Conservation (phyloP, 2,329 filamentous ascomycete species). For the Chalara sp. region DNA sequence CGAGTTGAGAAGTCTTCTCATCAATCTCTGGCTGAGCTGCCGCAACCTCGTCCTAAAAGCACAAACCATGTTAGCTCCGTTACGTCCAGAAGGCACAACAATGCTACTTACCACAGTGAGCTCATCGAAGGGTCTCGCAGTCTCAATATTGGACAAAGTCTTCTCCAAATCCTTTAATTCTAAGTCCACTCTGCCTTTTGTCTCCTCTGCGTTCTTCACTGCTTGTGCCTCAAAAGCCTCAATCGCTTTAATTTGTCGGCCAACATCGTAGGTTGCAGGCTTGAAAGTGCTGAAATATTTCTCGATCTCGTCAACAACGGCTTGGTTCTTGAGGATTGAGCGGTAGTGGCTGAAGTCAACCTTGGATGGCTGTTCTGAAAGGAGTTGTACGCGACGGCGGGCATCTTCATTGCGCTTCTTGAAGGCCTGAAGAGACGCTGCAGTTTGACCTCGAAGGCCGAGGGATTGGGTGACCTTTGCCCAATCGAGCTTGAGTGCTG, state of each 20-base stretch:
- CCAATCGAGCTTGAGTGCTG: constrained; percentile 99
- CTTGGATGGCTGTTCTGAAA: constrained; percentile 75
- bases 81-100: neutral
- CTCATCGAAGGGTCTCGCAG: constrained; percentile 90
- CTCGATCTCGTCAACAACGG: constrained; percentile 94
- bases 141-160: constrained; percentile 96
- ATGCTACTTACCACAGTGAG: constrained; percentile 80
- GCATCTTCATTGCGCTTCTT: constrained; percentile 99
- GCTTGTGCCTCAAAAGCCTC: constrained; percentile 97
- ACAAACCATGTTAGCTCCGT: constrained; percentile 11
- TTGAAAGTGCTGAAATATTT: constrained; percentile 89
- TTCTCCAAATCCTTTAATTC: constrained; percentile 91
- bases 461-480: constrained; percentile 89
- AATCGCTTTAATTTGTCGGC: constrained; percentile 93
- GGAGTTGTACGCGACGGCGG: constrained; percentile 81
- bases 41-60: constrained; percentile 78
- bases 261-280: constrained; percentile 87
- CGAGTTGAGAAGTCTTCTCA: constrained; percentile 89
- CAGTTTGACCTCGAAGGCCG: constrained; percentile 92
- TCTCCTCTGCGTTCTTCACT: constrained; percentile 92
- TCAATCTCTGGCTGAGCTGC: constrained; percentile 94
- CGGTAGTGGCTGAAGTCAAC: constrained; percentile 96
- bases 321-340: constrained; percentile 87
- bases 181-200: constrained; percentile 90
- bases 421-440: constrained; percentile 85